Percentiles rank a stretch among this genome's conserved stretches.
phyloP scores from a whole-genome alignment of 768 basidiomycete genomes.

The Pisolithus orientalis region DNA sequence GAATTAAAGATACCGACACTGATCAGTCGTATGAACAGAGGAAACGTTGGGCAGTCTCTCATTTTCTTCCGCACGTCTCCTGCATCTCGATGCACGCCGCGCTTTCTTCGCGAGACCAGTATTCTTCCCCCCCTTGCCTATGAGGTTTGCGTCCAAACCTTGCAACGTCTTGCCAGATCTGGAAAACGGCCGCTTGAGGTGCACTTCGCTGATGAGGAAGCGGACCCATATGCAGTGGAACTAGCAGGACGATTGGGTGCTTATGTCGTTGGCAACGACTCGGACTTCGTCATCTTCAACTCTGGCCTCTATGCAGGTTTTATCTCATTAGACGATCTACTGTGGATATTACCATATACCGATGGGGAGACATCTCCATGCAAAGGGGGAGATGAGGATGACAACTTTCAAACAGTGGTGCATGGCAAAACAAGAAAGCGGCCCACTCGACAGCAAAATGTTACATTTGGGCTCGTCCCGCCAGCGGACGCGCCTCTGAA shows the following conservation, averaged over 20 bases:
- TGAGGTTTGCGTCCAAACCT: conserved; percentile 49
- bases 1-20: conserved; percentile 68
- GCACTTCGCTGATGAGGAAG: conserved; percentile 77
- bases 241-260: conserved; percentile 67
- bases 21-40: conserved; percentile 51
- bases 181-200: conserved; percentile 37
- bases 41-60: conserved; percentile 52
- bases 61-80: conserved; percentile 80
- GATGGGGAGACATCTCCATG: conserved; percentile 14
- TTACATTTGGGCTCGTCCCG: conserved; percentile 41
- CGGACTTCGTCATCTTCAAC: conserved; percentile 77
- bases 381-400: conserved; percentile 33
- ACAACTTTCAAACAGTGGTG: conserved; percentile 54
- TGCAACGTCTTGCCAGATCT: conserved; percentile 34
- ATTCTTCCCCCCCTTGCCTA: conserved; percentile 69
- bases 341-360: conserved; percentile 42
- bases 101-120: conserved; percentile 67
- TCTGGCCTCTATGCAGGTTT: conserved; percentile 73
- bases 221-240: conserved; percentile 79
- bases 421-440: conserved; percentile 49
- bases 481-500: conserved; percentile 33
- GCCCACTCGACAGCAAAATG: conserved; percentile 17
- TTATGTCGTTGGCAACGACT: conserved; percentile 75
- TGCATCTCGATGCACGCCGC: conserved; percentile 51
- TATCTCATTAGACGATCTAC: conserved; percentile 69